These are phyloP conservation scores for Stephania yunnanensis DNA, from an alignment of 164 flowering plant species.

Conservation along the genomic window DNA sequence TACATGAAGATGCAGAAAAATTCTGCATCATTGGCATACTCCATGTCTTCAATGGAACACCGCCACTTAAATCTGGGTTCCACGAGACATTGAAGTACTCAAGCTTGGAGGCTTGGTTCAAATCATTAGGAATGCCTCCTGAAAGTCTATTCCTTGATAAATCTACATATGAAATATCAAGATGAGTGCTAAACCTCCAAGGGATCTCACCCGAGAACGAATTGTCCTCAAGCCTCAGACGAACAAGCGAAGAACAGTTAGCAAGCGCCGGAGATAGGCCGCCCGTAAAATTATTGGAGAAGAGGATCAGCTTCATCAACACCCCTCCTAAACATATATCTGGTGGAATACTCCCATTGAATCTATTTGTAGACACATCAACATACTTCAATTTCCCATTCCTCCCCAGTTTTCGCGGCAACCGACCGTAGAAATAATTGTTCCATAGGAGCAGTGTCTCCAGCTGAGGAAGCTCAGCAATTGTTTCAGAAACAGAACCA, in stretches of 20 bases:
- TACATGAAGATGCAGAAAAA: conserved; percentile 73
- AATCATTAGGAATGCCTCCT: conserved; percentile 67
- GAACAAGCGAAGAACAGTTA: conserved; percentile 79
- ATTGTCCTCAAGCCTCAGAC: conserved; percentile 74
- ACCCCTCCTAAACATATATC: conserved; percentile 59
- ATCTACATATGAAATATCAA: conserved; percentile 62
- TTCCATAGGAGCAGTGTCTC: conserved; percentile 83
- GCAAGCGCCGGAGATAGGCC: conserved; percentile 56
- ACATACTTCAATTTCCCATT: conserved; percentile 65
- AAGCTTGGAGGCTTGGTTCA: conserved; percentile 49
- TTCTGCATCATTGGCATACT: conserved; percentile 55
- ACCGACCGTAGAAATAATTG: conserved; percentile 72
- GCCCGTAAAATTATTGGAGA: conserved; percentile 68
- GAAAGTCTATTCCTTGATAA: conserved; percentile 61
- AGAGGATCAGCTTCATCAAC: conserved; percentile 60
- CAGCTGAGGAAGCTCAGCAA: conserved; percentile 66
- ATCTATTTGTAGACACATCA: conserved; percentile 80
- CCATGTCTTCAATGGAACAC: conserved; percentile 54
- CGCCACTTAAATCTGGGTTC: conserved; percentile 59
- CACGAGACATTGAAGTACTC: conserved; percentile 68
- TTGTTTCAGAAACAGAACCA: conserved; percentile 65
- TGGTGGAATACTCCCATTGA: conserved; percentile 62
- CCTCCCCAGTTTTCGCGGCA: conserved; percentile 64
- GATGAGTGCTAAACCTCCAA: conserved; percentile 41
- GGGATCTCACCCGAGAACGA: conserved; percentile 73